These are phyloP conservation scores for Metschnikowia kofuensis DNA, from an alignment of 805 yeast genomes.

Conservation along the genomic window DNA sequence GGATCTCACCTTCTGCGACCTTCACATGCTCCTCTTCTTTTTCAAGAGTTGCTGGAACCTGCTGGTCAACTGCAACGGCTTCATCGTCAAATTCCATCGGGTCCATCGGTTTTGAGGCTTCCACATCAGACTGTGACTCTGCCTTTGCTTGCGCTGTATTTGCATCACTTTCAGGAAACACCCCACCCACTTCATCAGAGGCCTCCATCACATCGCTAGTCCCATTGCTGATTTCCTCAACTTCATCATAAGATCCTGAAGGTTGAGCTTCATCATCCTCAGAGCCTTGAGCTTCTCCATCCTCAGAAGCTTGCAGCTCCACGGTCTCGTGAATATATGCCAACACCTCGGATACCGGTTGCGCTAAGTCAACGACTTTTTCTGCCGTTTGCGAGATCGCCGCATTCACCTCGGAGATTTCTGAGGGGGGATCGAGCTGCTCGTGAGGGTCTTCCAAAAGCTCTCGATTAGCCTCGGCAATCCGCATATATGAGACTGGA, in stretches of 20 bases:
- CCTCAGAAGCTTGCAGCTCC: not conserved
- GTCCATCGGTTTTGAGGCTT: too few species aligned
- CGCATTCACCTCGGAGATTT: not conserved
- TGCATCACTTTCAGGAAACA: too few species aligned
- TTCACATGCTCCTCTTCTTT: too few species aligned
- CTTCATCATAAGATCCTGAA: not conserved
- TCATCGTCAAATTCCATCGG: too few species aligned
- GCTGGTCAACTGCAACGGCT: too few species aligned
- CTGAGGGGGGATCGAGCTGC: not conserved
- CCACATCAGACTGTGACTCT: too few species aligned
- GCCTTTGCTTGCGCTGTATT: too few species aligned
- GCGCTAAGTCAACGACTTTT: not conserved
- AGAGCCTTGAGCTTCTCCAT: not conserved
- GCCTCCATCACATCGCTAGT: too few species aligned
- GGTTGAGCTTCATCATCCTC: not conserved
- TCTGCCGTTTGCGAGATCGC: not conserved
- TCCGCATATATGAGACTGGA: slow-evolving; percentile 3
- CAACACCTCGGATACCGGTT: not conserved
- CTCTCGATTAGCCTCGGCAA: slow-evolving; percentile 1
- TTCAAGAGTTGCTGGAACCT: too few species aligned
- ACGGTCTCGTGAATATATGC: slow-evolving; percentile 1
- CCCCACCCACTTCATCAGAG: too few species aligned
- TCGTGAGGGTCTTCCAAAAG: not conserved
- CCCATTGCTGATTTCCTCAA: not conserved
- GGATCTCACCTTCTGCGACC: too few species aligned